Base-by-base conservation (phyloP, 164 flowering plant genomes). In the Berberis thunbergii region DNA sequence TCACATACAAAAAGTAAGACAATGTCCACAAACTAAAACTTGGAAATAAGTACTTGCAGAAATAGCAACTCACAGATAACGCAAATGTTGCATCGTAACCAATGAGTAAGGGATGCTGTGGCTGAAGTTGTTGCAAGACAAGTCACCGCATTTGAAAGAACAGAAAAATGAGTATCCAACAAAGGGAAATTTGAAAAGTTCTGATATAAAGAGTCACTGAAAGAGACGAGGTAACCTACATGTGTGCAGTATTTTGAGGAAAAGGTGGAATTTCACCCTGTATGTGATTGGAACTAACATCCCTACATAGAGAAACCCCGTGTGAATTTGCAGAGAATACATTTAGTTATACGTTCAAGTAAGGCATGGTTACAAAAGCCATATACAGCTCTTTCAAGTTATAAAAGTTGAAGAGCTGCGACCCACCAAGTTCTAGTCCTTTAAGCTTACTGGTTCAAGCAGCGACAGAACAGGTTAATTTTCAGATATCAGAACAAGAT, bases 301-400 rank as follows among this genome's bases (percentile, higher is more conserved):
- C 60, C 60, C 60, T 57, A 42, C 0, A 57, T 2, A 57, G 7
- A 57, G 43, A 41, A 42, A 57, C n/a, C n/a, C n/a, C n/a, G n/a
- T n/a, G n/a, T n/a, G n/a, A n/a, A n/a, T n/a, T n/a, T n/a, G n/a
- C n/a, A n/a, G n/a, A n/a, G n/a, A n/a, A n/a, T n/a, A n/a, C n/a
- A n/a, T n/a, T n/a, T n/a, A n/a, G n/a, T n/a, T n/a, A n/a, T n/a
- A n/a, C n/a, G n/a, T n/a, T n/a, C n/a, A n/a, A n/a, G n/a, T n/a
- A n/a, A n/a, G n/a, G n/a, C n/a, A n/a, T n/a, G n/a, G n/a, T n/a
- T n/a, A n/a, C n/a, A n/a, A n/a, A n/a, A n/a, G n/a, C n/a, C 55
- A 67, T 93, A 76, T 73, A 91, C 96, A 91, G 69, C 43, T 81
- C 78, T 77, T 80, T 83, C 80, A 91, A 70, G 56, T 67, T 72